Percentiles rank a stretch among this genome's conserved stretches.
Evolutionary conservation across 1,139 yeast species (phyloP).

Genomic region (Suhomyces chickasaworum): DNA sequence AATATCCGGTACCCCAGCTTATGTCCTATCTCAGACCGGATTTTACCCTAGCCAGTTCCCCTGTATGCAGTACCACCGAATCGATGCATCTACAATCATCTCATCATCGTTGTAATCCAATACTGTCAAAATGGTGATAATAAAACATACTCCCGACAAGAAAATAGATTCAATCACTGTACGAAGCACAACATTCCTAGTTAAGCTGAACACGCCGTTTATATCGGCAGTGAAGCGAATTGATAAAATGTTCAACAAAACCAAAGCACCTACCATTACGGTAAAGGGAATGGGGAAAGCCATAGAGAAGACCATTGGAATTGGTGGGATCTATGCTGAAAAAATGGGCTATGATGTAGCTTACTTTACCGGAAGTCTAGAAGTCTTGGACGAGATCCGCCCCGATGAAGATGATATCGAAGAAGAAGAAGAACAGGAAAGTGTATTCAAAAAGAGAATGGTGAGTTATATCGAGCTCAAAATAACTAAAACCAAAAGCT

Average conservation of each 20-base stretch:
- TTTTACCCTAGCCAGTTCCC: no score
- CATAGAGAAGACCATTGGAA: constrained; percentile 52
- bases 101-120: background rate
- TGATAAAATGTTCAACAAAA: constrained; percentile 45
- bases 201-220: constrained; percentile 62
- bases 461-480: constrained; percentile 62
- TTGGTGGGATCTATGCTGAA: constrained; percentile 55
- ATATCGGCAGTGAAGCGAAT: constrained; percentile 63
- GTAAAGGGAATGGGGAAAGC: constrained; percentile 73
- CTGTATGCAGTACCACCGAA: no score
- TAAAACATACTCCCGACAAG: constrained; percentile 50
- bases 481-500: constrained; percentile 32
- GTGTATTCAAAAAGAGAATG: constrained; percentile 49
- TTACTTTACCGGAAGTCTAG: constrained; percentile 56
- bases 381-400: constrained; percentile 63
- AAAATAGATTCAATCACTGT: constrained; percentile 34
- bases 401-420: constrained; percentile 25
- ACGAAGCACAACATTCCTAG: constrained; percentile 51
- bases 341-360: constrained; percentile 52
- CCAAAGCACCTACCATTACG: constrained; percentile 40
- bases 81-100: no score
- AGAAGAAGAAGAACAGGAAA: constrained; percentile 37
- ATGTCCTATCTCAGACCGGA: no score
- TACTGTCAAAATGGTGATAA: constrained; percentile 24
- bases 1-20: no score